A percentile compares a stretch with the other conserved stretches of the same genome.
Evolutionary conservation across 192 early-diverging fungal species (phyloP).

Genomic region (Coemansia sp.): DNA sequence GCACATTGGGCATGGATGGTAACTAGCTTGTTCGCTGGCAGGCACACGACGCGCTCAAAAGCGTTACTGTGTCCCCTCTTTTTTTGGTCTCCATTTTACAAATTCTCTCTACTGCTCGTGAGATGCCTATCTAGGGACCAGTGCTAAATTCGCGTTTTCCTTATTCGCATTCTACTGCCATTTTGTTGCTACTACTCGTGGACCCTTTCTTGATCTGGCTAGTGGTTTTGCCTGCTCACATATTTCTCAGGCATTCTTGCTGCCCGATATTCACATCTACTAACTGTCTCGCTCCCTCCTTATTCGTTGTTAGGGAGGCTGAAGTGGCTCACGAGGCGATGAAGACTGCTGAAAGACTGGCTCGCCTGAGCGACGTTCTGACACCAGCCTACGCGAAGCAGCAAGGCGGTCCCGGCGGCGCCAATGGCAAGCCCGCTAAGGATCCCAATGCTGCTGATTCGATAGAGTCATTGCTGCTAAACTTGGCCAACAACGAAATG

Average conservation of each 20-base stretch:
- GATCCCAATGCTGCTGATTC: slow-evolving; percentile 29
- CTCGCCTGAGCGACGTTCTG: slow-evolving; percentile 48
- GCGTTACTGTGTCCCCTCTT: slow-evolving; percentile 13
- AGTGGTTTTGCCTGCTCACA: background rate
- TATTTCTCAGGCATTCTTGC: background rate
- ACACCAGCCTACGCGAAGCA: slow-evolving; percentile 40
- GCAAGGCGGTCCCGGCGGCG: background rate
- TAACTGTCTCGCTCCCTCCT: background rate
- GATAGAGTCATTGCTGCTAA: slow-evolving; percentile 48
- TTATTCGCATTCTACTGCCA: background rate
- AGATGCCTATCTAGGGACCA: too few relatives aligned
- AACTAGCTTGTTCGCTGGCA: background rate
- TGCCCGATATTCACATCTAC: background rate
- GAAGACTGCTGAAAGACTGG: slow-evolving; percentile 50
- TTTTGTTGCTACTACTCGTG: slow-evolving; percentile 1
- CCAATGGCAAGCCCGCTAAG: background rate
- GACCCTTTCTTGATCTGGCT: background rate
- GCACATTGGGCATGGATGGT: background rate
- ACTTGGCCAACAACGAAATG: slow-evolving; percentile 53
- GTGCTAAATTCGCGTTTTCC: background rate
- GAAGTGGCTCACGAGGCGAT: slow-evolving; percentile 37
- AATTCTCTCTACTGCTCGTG: slow-evolving; percentile 15
- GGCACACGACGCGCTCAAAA: slow-evolving; percentile 1
- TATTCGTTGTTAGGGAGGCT: slow-evolving; percentile 25
- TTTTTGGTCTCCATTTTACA: background rate